These are phyloP conservation scores for Neohortaea acidophila DNA, from an alignment of 495 filamentous ascomycete genomes.

Conservation along the genomic window DNA sequence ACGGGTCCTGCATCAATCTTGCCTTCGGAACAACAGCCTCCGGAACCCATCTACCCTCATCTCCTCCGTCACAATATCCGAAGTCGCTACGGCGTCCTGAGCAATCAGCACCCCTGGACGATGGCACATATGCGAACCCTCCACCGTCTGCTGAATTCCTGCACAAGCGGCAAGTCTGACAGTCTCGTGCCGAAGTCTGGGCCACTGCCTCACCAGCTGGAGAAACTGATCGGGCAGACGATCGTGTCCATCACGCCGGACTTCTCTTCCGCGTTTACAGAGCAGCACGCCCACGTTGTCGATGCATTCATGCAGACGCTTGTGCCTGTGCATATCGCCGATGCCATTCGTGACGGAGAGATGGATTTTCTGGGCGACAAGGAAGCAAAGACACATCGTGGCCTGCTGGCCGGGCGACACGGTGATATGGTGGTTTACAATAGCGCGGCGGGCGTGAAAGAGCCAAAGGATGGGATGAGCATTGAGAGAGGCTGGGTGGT, in stretches of 20 bases:
- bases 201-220: not conserved
- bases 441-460: not conserved
- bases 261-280: conserved; percentile 3
- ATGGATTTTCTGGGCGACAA: conserved; percentile 11
- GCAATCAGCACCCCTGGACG: conserved; percentile 13
- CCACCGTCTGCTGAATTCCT: conserved; percentile 13
- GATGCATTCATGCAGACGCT: conserved; percentile 9
- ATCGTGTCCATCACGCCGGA: not conserved
- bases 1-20: conserved; percentile 3
- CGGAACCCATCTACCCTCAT: not conserved
- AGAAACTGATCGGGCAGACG: conserved; percentile 1
- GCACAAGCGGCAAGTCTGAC: conserved; percentile 6
- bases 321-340: conserved; percentile 1
- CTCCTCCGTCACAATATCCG: conserved; percentile 10
- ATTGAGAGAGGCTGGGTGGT: conserved; percentile 10
- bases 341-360: conserved; percentile 9
- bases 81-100: conserved; percentile 12
- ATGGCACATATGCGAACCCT: conserved; percentile 16
- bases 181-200: conserved; percentile 6
- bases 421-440: conserved; percentile 9
- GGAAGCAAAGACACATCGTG: conserved; percentile 2
- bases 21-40: not conserved
- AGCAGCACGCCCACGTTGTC: conserved; percentile 9
- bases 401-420: not conserved
- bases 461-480: not conserved